A percentile compares a stretch with the other conserved stretches of the same genome.
These are phyloP conservation scores for Boletus bicolor DNA, from an alignment of 768 basidiomycete species.

Conservation along the genomic window DNA sequence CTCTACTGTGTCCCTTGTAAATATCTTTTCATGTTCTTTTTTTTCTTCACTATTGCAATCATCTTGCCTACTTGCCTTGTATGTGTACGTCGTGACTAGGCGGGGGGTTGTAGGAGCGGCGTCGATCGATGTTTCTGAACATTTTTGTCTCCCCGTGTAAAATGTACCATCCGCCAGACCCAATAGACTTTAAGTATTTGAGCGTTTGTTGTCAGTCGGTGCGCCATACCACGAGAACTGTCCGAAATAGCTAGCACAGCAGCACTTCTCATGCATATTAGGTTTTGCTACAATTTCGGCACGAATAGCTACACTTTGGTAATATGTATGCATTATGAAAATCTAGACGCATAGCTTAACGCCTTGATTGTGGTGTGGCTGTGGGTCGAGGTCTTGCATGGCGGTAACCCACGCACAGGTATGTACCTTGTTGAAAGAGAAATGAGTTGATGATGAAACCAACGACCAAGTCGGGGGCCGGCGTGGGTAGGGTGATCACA, in stretches of 20 bases:
- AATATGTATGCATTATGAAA: too few species aligned
- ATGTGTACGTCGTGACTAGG: conserved; percentile 21
- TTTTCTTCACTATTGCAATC: background rate
- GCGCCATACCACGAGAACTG: background rate
- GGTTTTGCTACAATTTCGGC: background rate
- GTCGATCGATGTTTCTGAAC: conserved; percentile 15
- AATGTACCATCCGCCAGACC: conserved; percentile 26
- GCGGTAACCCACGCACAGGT: background rate
- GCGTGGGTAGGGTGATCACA: conserved; percentile 3
- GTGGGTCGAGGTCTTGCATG: background rate
- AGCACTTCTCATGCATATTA: too few species aligned
- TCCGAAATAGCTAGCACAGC: too few species aligned
- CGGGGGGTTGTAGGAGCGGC: conserved; percentile 17
- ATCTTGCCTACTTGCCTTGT: conserved; percentile 26
- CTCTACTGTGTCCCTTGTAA: conserved; percentile 20
- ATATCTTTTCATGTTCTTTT: conserved; percentile 13
- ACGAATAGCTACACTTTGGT: too few species aligned
- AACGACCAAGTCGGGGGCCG: background rate
- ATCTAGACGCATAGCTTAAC: background rate
- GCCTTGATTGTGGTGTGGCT: background rate
- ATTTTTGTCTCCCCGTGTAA: conserved; percentile 20
- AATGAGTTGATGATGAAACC: background rate
- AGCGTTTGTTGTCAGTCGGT: background rate
- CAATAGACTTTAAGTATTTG: conserved; percentile 18
- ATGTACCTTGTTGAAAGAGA: background rate